Base-by-base conservation (phyloP, 352 stramenopile species). In the Phytopythium delawarense region DNA sequence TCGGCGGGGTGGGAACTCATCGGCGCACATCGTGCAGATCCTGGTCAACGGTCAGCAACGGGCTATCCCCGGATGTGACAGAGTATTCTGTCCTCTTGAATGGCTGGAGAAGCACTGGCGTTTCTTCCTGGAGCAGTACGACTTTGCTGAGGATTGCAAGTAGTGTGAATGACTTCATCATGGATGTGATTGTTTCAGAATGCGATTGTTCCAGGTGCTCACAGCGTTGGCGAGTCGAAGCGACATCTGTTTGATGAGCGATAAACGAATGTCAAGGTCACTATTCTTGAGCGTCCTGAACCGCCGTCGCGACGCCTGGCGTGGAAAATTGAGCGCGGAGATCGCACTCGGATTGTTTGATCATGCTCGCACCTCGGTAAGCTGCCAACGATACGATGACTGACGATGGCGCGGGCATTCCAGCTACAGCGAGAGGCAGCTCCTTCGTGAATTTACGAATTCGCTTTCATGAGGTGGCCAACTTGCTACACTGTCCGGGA, bases 41-140 rank as follows among this genome's bases (percentile, higher is more conserved):
- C 63, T 85, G 5, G 64, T 80, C 7, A 83, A 85, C 44, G 76
- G 82, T n/a, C 64, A 68, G 20, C 58, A 75, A 56, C 51, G 50
- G 0, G 8, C 45, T 8, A 67, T 79, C 34, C 67, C 70, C 15
- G 73, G 65, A 7, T 81, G 73, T 25, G 62, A 44, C 6, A 42
- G 40, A 15, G 35, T 64, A 0, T 67, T 65, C 28, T 81, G 73
- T 53, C 64, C 68, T 30, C 28, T 79, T 9, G 49, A 56, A 28
- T 46, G 69, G 30, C 40, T 81, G 30, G 55, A 77, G 40, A 28
- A 70, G 16, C 45, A 63, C 21, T 81, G 71, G 70, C 32, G 61
- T 6, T 72, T 74, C 60, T 81, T 75, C 50, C 55, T 81, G 37
- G 60, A 75, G 30, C 40, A 45, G 20, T 81, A 77, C 52, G 42